Conservation (phyloP, 352 stramenopile genomes). For the Phytopythium delawarense region DNA sequence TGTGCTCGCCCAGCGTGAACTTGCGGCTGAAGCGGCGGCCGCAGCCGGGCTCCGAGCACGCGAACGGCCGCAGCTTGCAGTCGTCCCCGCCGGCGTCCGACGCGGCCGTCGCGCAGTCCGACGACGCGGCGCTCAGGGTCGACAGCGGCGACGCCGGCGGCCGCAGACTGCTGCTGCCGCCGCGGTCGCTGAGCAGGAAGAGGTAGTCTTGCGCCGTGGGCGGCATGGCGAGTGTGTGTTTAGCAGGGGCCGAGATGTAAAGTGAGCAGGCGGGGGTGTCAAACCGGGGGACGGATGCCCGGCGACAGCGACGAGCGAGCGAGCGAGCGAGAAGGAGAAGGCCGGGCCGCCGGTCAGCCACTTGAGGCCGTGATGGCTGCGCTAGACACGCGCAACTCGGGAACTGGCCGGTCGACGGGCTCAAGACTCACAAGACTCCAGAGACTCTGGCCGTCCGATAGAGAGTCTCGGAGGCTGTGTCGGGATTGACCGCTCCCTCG, state of each 20-base stretch:
- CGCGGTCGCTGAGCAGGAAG: neutral
- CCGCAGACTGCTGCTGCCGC: neutral
- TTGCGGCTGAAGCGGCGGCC: constrained; percentile 45
- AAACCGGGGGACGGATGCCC: neutral
- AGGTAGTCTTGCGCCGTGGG: neutral
- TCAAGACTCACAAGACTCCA: neutral
- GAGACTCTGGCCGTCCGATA: neutral
- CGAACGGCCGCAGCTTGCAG: constrained; percentile 25
- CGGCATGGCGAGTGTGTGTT: neutral
- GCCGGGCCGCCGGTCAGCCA: too few species aligned
- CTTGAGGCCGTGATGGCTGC: neutral
- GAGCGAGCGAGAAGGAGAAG: neutral
- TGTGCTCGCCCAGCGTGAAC: constrained; percentile 55
- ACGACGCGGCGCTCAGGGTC: neutral
- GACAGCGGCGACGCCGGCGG: constrained; percentile 2
- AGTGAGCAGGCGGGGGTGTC: constrained; percentile 1
- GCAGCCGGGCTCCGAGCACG: constrained; percentile 34
- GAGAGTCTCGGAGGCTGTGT: neutral
- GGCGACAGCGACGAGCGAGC: neutral
- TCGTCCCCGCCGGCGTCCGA: neutral
- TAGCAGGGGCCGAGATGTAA: constrained; percentile 1
- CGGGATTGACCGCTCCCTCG: too few species aligned
- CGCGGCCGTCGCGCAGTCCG: neutral
- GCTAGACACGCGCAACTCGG: neutral
- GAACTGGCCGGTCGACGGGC: neutral